These are phyloP conservation scores for Gonium pectorale DNA, from an alignment of 139 green algal genomes.

Conservation along the genomic window DNA sequence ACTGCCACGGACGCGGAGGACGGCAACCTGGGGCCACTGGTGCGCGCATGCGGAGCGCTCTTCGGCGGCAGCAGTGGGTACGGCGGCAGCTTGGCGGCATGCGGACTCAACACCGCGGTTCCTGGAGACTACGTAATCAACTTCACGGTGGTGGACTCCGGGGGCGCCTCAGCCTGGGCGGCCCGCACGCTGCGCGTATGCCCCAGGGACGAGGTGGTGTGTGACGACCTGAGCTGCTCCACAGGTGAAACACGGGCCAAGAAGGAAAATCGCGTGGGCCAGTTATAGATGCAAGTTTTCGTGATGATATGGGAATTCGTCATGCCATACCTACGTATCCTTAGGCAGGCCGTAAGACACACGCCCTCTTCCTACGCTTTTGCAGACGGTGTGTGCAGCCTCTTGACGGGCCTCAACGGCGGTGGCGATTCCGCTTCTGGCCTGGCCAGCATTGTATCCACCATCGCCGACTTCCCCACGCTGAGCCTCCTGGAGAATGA, in stretches of 20 bases:
- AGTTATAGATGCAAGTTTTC: neutral
- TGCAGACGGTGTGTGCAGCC: neutral
- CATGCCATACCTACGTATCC: neutral
- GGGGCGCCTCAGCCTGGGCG: neutral
- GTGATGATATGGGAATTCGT: neutral
- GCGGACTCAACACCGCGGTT: neutral
- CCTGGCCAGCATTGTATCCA: neutral
- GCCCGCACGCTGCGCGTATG: conserved; percentile 10
- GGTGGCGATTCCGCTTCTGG: neutral
- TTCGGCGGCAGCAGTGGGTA: neutral
- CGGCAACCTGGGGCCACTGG: conserved; percentile 18
- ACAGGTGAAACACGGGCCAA: neutral
- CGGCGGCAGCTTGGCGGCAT: conserved; percentile 1
- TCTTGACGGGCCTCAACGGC: neutral
- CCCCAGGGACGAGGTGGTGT: neutral
- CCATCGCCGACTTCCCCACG: neutral
- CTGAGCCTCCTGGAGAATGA: neutral
- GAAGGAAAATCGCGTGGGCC: neutral
- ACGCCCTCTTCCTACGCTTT: neutral
- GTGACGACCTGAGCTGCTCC: conserved; percentile 1
- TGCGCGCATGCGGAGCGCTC: conserved; percentile 17
- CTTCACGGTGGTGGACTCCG: conserved; percentile 31
- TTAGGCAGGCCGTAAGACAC: neutral
- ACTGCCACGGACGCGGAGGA: conserved; percentile 37
- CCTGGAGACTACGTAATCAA: conserved; percentile 18